Base-by-base conservation (phyloP, 208 protist genomes). In the Crithidia acanthocephali region DNA sequence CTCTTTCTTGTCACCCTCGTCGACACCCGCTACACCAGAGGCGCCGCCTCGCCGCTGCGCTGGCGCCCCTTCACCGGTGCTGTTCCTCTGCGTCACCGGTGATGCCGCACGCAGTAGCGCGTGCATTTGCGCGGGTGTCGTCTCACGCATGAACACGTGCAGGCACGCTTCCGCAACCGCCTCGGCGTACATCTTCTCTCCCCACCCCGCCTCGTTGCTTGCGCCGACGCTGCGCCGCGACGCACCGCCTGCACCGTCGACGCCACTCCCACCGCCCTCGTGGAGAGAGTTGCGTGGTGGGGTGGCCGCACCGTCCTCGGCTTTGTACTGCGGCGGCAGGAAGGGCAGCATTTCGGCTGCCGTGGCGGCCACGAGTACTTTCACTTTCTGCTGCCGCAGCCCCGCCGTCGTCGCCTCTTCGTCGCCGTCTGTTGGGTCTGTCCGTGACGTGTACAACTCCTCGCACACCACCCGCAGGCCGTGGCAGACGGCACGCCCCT, bases 341-440 rank as follows among this genome's bases (percentile, higher is more conserved):
- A 62, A 77, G 32, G 72, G 64, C 10, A 77, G 45, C 37, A 42
- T 18, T 64, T 72, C 65, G 4, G 64, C 65, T 37, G 72, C 32
- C 11, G 72, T 62, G 27, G 56, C 52, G 18, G 72, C 72, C 10
- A 68, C 40, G 7, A 77, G 58, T 48, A 77, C 35, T 42, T 56
- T 67, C 47, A 47, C 61, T 15, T 40, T 65, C 22, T 30, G 28
- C 28, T 18, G 30, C 63, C 8, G 18, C 13, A n/a, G n/a, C n/a
- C n/a, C n/a, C n/a, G n/a, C n/a, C n/a, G n/a, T n/a, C n/a, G n/a
- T n/a, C 28, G 16, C 2, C 27, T 18, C 8, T 20, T 11, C 44
- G 18, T n/a, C 22, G 11, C 45, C 28, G 42, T 16, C 55, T 32
- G 22, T 32, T 20, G 5, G 44, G 22, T 6, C 6, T 20, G 6